Conservation (phyloP, 495 filamentous ascomycete genomes). For the Apodospora peruviana region DNA sequence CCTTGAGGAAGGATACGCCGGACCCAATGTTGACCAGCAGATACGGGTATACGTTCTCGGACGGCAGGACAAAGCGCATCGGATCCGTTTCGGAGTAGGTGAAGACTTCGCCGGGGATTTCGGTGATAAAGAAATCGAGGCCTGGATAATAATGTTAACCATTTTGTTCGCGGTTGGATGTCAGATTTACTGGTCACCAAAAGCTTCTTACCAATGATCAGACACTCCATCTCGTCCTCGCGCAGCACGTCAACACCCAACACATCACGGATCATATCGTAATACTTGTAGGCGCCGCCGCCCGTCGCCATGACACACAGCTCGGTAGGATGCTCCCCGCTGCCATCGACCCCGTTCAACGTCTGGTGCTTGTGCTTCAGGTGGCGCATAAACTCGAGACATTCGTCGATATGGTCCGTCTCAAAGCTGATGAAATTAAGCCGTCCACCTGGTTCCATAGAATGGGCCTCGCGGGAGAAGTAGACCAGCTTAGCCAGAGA, state of each 20-base stretch:
- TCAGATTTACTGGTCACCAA: too few relatives aligned
- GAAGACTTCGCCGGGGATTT: conserved; percentile 94
- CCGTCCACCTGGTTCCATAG: conserved; percentile 76
- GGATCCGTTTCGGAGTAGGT: conserved; percentile 85
- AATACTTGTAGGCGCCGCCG: conserved; percentile 92
- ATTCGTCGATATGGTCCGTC: conserved; percentile 85
- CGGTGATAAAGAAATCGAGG: conserved; percentile 96
- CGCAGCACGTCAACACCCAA: conserved; percentile 75
- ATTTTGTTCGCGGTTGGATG: conserved; percentile 20
- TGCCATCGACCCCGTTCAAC: conserved; percentile 55
- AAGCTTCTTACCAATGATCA: conserved; percentile 72
- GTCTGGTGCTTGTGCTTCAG: conserved; percentile 73
- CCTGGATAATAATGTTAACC: conserved; percentile 23
- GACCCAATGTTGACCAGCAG: conserved; percentile 98
- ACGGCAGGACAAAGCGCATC: conserved; percentile 72
- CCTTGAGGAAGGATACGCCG: conserved; percentile 97
- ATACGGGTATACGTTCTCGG: conserved; percentile 82
- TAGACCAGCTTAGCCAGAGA: conserved; percentile 94
- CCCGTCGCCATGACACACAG: conserved; percentile 91
- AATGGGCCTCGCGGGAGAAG: conserved; percentile 81
- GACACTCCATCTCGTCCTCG: conserved; percentile 98
- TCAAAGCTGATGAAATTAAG: conserved; percentile 95
- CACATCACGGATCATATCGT: conserved; percentile 76
- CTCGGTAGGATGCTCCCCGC: conserved; percentile 34
- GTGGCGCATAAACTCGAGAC: conserved; percentile 79